phyloP scores from a whole-genome alignment of 176 grass and related monocot genomes.

The Secale cereale region DNA sequence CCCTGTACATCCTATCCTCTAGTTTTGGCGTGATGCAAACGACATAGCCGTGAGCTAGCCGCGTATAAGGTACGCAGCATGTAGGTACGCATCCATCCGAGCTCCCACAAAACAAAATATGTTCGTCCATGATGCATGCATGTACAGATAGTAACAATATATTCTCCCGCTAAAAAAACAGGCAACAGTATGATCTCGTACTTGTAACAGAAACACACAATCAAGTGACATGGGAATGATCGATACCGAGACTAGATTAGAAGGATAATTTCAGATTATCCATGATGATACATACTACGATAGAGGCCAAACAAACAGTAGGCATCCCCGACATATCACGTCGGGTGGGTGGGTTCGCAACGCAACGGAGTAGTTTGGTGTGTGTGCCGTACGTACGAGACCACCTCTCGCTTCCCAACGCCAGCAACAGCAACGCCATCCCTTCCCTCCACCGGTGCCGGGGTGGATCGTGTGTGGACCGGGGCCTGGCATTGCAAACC shows the following conservation, averaged over 20 bases:
- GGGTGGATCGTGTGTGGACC: neutral
- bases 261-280: neutral
- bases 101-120: neutral
- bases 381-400: neutral
- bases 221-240: neutral
- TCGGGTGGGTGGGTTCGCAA: neutral
- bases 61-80: neutral
- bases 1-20: neutral
- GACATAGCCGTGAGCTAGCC: neutral
- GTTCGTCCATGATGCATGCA: neutral
- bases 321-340: neutral
- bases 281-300: neutral
- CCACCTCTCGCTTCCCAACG: neutral
- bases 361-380: neutral
- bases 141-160: too few relatives aligned
- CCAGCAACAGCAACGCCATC: neutral
- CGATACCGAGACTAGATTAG: too few relatives aligned
- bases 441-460: neutral
- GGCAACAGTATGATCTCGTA: neutral
- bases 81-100: neutral
- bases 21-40: constrained; percentile 5
- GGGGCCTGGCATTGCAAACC: neutral
- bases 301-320: too few relatives aligned
- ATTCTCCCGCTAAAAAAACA: too few relatives aligned
- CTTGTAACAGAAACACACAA: neutral